Base-by-base conservation (phyloP, 164 flowering plant species). In the Vitis amurensis region DNA sequence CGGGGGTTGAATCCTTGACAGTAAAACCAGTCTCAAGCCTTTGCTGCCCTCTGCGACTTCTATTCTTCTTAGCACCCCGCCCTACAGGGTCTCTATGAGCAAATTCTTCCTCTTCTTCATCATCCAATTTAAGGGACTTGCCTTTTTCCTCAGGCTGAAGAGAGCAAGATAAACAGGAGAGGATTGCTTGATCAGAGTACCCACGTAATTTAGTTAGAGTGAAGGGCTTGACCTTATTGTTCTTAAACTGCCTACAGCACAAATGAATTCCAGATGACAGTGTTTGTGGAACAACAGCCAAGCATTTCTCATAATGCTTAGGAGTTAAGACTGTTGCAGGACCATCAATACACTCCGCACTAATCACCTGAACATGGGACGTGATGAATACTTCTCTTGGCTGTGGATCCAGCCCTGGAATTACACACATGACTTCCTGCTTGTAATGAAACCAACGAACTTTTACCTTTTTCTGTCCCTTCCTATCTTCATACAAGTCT, bases 401-500 rank as follows among this genome's bases (percentile, higher is more conserved):
- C 62, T 85, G 91, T n/a, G 86, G 81, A 67, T 79, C 79, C 37
- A 81, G 74, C 48, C 78, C 56, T 64, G 83, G 70, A 59, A 87
- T 65, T 31, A 69, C 75, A 57, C 76, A 75, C 64, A 71, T 67
- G 31, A 91, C 88, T 82, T 91, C 97, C 71, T 82, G 78, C 63
- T 77, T 78, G 70, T 80, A 83, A 70, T 86, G 91, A 80, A 91
- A 91, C 97, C 97, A 91, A 69, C 94, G 80, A 68, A 87, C 93
- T 79, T 82, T 88, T n/a, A 87, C 93, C 79, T 87, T 91, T 80
- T 88, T 89, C 78, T 78, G 85, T 55, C 89, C 82, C 72, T 91
- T 90, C 65, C 81, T 82, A 67, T 91, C 89, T 79, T 91, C 94
- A 70, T 91, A 90, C 91, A 90, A 84, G 79, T 91, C 94, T 76